Percentiles rank a stretch among this genome's conserved stretches.
phyloP scores from a whole-genome alignment of 352 stramenopile genomes.

The Phytopythium montanum region DNA sequence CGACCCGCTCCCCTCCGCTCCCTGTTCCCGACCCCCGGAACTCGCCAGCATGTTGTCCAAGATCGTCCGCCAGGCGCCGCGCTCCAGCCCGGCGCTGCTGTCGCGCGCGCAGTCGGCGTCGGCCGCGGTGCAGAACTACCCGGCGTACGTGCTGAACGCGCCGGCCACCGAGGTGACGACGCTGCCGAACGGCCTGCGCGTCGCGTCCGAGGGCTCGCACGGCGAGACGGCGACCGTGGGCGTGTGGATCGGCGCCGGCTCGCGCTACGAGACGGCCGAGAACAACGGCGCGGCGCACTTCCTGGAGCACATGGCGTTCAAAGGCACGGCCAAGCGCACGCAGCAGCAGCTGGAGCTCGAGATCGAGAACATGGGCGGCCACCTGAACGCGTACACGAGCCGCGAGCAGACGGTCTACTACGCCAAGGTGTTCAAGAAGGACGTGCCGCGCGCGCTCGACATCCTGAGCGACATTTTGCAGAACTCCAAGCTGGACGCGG shows the following conservation, averaged over 20 bases:
- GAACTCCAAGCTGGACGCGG: slow-evolving; percentile 96
- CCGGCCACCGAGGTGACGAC: slow-evolving; percentile 96
- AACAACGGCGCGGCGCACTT: slow-evolving; percentile 99
- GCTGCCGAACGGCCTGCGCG: slow-evolving; percentile 94
- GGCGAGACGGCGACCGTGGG: slow-evolving; percentile 98
- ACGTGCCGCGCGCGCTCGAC: slow-evolving; percentile 96
- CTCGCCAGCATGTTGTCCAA: slow-evolving; percentile 59
- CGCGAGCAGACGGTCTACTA: slow-evolving; percentile 99
- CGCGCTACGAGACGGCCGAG: slow-evolving; percentile 96
- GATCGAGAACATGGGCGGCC: slow-evolving; percentile 99
- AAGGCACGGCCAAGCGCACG: slow-evolving; percentile 96
- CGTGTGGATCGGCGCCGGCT: slow-evolving; percentile 96
- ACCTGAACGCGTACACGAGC: slow-evolving; percentile 99
- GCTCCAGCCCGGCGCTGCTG: slow-evolving; percentile 25
- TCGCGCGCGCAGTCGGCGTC: slow-evolving; percentile 66
- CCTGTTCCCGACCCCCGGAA: neutral
- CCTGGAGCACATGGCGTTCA: slow-evolving; percentile 99
- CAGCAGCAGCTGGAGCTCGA: slow-evolving; percentile 99
- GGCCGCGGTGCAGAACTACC: slow-evolving; percentile 71
- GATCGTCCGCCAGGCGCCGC: slow-evolving; percentile 42
- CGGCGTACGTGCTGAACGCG: slow-evolving; percentile 90
- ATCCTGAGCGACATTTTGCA: slow-evolving; percentile 99
- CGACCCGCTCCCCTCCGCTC: neutral
- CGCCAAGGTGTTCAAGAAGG: slow-evolving; percentile 99
- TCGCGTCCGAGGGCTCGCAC: slow-evolving; percentile 96